Evolutionary conservation across 208 protist genomes (phyloP).

Genomic region (Acanthamoeba culbertsoni): DNA sequence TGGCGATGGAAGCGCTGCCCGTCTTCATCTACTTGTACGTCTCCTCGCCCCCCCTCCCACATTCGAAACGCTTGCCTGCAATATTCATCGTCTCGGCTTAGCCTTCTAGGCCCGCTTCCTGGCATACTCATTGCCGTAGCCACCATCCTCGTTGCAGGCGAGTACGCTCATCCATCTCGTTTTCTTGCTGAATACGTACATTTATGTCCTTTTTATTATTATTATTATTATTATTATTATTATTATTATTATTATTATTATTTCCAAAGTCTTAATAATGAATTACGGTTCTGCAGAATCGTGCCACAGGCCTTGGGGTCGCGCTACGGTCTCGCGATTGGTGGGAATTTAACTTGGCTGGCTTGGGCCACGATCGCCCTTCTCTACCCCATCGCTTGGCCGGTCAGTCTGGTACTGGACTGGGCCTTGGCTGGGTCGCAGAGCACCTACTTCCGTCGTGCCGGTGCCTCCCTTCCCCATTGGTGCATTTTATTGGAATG

Average conservation of each 20-base stretch:
- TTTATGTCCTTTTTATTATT: no score
- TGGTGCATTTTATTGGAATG: neutral
- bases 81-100: neutral
- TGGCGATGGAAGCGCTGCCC: conserved; percentile 72
- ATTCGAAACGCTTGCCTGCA: neutral
- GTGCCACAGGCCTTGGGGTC: conserved; percentile 62
- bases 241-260: no score
- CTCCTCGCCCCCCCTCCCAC: neutral
- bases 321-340: conserved; percentile 78
- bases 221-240: no score
- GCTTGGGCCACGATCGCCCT: conserved; percentile 78
- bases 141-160: neutral
- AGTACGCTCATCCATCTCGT: neutral
- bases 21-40: conserved; percentile 69
- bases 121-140: neutral
- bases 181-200: no score
- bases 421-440: conserved; percentile 68
- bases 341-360: conserved; percentile 69
- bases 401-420: conserved; percentile 75
- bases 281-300: neutral
- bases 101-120: neutral
- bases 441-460: conserved; percentile 57
- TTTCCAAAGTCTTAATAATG: no score
- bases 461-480: neutral
- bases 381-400: conserved; percentile 67